A percentile compares a stretch with the other conserved stretches of the same genome.
Conservation (phyloP, 345 rosid genomes). For the Raphanus raphanistrum region DNA sequence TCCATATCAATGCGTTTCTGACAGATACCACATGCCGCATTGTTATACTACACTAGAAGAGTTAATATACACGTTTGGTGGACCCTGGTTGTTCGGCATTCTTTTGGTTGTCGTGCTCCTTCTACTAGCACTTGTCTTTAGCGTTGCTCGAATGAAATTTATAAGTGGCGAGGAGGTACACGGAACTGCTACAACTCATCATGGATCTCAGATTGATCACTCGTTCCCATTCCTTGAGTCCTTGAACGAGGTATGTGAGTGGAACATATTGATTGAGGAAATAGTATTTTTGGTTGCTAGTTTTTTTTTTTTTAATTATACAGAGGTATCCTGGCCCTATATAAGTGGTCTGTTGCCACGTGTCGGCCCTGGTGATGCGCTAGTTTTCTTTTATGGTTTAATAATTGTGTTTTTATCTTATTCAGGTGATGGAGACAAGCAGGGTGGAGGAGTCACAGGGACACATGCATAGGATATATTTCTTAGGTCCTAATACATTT, state of each 20-base stretch:
- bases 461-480: conserved; percentile 87
- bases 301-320: background rate
- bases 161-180: conserved; percentile 82
- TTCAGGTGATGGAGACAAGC: conserved; percentile 86
- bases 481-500: conserved; percentile 89
- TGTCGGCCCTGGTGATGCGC: no score
- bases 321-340: no score
- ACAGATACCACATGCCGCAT: conserved; percentile 88
- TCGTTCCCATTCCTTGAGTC: conserved; percentile 95
- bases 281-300: background rate
- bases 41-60: conserved; percentile 92
- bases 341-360: no score
- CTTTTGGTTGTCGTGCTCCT: conserved; percentile 71
- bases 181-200: conserved; percentile 58
- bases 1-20: conserved; percentile 79
- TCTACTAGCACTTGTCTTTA: conserved; percentile 81
- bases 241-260: conserved; percentile 69
- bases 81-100: conserved; percentile 85
- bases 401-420: background rate
- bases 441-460: conserved; percentile 84
- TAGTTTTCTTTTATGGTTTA: background rate
- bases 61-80: conserved; percentile 90
- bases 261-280: background rate
- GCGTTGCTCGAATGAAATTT: conserved; percentile 92
- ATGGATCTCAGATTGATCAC: conserved; percentile 60